Percentiles rank a stretch among this genome's conserved stretches.
Evolutionary conservation across 345 rosid species (phyloP).

Genomic region (Lumnitzera littorea): DNA sequence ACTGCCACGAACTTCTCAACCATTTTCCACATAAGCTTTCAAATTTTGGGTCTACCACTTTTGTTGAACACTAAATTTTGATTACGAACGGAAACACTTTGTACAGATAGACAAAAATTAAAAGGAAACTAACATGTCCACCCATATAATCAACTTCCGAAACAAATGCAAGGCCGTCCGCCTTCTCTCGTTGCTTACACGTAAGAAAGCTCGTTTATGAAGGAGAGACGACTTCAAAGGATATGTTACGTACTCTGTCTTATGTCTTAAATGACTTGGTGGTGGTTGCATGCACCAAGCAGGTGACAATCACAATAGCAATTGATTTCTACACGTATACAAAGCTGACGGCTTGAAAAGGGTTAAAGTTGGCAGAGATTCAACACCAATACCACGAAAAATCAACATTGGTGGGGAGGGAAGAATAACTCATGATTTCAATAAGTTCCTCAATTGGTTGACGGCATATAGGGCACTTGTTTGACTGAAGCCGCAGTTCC

Average conservation of each 20-base stretch:
- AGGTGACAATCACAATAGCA: background rate
- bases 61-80: no score
- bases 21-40: no score
- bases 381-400: conserved; percentile 15
- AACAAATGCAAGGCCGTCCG: no score
- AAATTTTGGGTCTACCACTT: no score
- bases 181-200: no score
- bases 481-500: conserved; percentile 67
- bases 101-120: no score
- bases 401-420: conserved; percentile 15
- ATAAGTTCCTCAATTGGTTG: conserved; percentile 69
- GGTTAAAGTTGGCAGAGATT: conserved; percentile 1
- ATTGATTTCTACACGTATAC: background rate
- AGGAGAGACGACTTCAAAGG: background rate
- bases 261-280: background rate
- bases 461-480: conserved; percentile 89
- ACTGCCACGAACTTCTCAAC: no score
- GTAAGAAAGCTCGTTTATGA: no score
- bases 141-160: no score
- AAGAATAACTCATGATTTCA: conserved; percentile 48
- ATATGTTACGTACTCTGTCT: background rate
- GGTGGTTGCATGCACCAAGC: background rate
- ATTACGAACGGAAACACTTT: no score
- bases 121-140: no score
- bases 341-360: background rate